A percentile compares a stretch with the other conserved stretches of the same genome.
phyloP scores from a whole-genome alignment of 306 rosid species.

The Cotoneaster glaucophyllus region DNA sequence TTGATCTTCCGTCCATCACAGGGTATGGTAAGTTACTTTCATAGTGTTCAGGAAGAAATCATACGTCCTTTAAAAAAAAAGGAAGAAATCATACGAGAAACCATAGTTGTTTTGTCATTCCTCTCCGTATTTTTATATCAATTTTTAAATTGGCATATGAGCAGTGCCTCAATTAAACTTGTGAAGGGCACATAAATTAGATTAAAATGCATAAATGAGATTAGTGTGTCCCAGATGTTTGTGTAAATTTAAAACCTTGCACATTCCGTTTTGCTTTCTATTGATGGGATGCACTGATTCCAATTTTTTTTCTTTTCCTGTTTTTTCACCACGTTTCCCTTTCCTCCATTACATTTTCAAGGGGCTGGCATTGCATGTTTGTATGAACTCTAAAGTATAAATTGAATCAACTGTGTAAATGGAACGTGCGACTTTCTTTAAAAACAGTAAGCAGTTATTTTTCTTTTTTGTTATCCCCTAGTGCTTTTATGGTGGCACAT shows the following conservation, averaged over 20 bases:
- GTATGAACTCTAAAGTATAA: neutral
- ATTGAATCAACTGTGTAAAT: neutral
- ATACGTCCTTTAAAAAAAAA: too few relatives aligned
- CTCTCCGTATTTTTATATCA: neutral
- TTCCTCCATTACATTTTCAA: neutral
- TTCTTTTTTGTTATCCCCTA: conserved; percentile 21
- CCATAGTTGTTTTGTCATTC: neutral
- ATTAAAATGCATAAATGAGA: neutral
- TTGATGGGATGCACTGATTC: neutral
- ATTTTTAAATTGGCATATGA: neutral
- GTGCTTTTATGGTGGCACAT: conserved; percentile 86
- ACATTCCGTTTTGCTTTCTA: neutral
- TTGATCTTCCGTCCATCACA: conserved; percentile 89
- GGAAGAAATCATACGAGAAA: neutral
- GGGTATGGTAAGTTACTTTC: conserved; percentile 84
- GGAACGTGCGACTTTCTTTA: conserved; percentile 7
- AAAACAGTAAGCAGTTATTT: conserved; percentile 3
- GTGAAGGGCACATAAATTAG: neutral
- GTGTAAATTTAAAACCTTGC: neutral
- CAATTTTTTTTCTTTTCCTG: too few relatives aligned
- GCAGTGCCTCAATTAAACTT: neutral
- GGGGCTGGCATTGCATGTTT: conserved; percentile 5
- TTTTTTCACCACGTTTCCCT: neutral
- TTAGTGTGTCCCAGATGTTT: neutral
- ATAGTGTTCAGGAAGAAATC: conserved; percentile 12